Evolutionary conservation across 2,329 filamentous ascomycete genomes (phyloP).

Genomic region (Botrytis sinoallii): DNA sequence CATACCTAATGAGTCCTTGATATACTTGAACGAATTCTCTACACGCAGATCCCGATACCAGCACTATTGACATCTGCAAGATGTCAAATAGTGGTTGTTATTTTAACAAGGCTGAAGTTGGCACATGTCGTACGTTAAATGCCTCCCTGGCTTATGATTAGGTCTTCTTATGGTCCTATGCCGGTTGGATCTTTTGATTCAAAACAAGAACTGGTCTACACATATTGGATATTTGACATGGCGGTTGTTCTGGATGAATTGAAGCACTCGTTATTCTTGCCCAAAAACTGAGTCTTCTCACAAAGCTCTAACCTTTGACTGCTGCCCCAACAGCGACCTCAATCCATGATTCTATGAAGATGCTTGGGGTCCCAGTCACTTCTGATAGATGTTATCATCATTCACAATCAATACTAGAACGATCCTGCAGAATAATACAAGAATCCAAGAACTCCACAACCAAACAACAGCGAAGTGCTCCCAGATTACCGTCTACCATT

Average conservation of each 20-base stretch:
- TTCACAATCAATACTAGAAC: conserved; percentile 1
- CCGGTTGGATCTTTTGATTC: not conserved
- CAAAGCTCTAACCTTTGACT: conserved; percentile 13
- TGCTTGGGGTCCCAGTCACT: not conserved
- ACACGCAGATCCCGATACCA: not conserved
- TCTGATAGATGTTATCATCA: conserved; percentile 10
- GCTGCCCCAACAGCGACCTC: not conserved
- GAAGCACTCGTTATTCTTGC: conserved; percentile 13
- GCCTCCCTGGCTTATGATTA: conserved; percentile 1
- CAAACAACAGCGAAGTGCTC: not conserved
- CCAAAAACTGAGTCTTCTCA: not conserved
- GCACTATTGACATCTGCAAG: not conserved
- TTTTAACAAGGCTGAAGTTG: conserved; percentile 13
- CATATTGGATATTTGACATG: not conserved
- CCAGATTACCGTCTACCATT: not conserved
- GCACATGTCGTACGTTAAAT: conserved; percentile 10
- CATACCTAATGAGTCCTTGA: conserved; percentile 18
- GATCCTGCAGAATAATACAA: not conserved
- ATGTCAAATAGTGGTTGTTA: conserved; percentile 7
- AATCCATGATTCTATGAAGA: not conserved
- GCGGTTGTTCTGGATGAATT: conserved; percentile 5
- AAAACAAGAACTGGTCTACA: not conserved
- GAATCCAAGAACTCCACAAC: not conserved
- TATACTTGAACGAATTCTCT: conserved; percentile 17
- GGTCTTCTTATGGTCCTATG: conserved; percentile 12